phyloP scores from a whole-genome alignment of 2,329 filamentous ascomycete species.

The Exophiala viscosa region DNA sequence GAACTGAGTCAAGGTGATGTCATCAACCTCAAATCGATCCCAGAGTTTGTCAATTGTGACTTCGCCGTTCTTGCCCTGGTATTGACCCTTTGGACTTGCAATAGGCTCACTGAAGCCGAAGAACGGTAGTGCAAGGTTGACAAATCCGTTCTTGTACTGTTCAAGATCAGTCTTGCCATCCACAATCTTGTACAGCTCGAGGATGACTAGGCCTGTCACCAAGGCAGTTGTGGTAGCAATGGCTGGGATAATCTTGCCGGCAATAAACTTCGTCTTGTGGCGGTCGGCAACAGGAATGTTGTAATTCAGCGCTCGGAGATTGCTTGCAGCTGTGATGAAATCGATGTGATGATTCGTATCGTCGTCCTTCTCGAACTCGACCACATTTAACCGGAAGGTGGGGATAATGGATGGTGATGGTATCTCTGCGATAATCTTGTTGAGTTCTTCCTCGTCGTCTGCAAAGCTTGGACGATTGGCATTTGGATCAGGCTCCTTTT shows the following conservation, averaged over 20 bases:
- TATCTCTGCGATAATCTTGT: slow-evolving; percentile 67
- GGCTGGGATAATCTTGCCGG: slow-evolving; percentile 97
- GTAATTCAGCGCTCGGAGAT: slow-evolving; percentile 95
- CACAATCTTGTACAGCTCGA: slow-evolving; percentile 94
- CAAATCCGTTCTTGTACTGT: slow-evolving; percentile 98
- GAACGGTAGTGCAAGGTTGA: slow-evolving; percentile 94
- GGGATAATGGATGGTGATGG: slow-evolving; percentile 76
- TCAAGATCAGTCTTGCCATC: slow-evolving; percentile 96
- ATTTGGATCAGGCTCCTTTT: slow-evolving; percentile 92
- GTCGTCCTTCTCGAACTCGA: slow-evolving; percentile 98
- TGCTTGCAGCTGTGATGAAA: slow-evolving; percentile 96
- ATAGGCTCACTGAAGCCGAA: slow-evolving; percentile 98
- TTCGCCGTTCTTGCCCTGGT: slow-evolving; percentile 72
- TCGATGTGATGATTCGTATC: slow-evolving; percentile 98
- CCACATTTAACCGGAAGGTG: slow-evolving; percentile 83
- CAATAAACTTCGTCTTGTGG: slow-evolving; percentile 99
- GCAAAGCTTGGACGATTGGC: slow-evolving; percentile 53
- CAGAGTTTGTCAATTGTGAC: slow-evolving; percentile 92
- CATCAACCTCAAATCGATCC: slow-evolving; percentile 84
- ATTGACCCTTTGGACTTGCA: slow-evolving; percentile 85
- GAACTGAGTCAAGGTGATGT: slow-evolving; percentile 82
- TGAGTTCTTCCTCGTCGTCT: slow-evolving; percentile 72
- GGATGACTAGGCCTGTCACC: slow-evolving; percentile 85
- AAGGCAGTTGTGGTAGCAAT: slow-evolving; percentile 96
- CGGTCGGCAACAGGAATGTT: slow-evolving; percentile 88